These are phyloP conservation scores for Ascochyta viciae-villosae DNA, from an alignment of 2,329 filamentous ascomycete species.

Conservation along the genomic window DNA sequence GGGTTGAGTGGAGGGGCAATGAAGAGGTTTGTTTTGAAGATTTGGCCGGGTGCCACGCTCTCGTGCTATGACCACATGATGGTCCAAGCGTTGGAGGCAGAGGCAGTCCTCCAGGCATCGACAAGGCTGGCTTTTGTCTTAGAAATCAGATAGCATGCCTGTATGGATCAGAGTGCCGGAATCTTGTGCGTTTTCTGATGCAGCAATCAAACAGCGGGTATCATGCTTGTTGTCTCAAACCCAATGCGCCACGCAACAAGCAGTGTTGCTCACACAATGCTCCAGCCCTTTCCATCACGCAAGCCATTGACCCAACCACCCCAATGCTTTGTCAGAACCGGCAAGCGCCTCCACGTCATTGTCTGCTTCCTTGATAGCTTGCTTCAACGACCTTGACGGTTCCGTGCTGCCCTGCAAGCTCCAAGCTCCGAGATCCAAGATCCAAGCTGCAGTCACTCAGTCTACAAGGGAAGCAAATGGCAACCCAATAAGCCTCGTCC, in stretches of 20 bases:
- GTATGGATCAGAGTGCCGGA: background rate
- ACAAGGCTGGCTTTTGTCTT: slow-evolving; percentile 25
- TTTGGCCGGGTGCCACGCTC: slow-evolving; percentile 6
- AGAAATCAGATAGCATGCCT: slow-evolving; percentile 19
- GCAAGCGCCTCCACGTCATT: slow-evolving; percentile 3
- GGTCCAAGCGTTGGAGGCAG: slow-evolving; percentile 7
- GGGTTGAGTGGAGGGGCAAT: slow-evolving; percentile 36
- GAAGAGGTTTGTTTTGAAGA: slow-evolving; percentile 24
- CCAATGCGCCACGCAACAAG: slow-evolving; percentile 46
- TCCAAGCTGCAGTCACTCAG: background rate
- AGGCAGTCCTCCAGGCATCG: slow-evolving; percentile 34
- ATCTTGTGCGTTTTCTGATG: background rate
- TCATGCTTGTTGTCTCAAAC: slow-evolving; percentile 44
- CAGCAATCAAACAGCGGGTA: slow-evolving; percentile 41
- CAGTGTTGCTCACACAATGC: slow-evolving; percentile 24
- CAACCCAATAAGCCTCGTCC: slow-evolving; percentile 89
- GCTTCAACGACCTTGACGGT: background rate
- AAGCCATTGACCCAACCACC: slow-evolving; percentile 7
- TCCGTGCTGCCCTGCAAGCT: background rate
- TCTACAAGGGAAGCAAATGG: slow-evolving; percentile 81
- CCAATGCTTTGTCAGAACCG: slow-evolving; percentile 1
- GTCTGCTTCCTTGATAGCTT: background rate
- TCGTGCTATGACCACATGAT: too few species aligned
- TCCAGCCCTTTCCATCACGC: slow-evolving; percentile 10
- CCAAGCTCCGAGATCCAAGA: background rate